phyloP scores from a whole-genome alignment of 75 land plant genomes.

The Sequoiadendron giganteum region DNA sequence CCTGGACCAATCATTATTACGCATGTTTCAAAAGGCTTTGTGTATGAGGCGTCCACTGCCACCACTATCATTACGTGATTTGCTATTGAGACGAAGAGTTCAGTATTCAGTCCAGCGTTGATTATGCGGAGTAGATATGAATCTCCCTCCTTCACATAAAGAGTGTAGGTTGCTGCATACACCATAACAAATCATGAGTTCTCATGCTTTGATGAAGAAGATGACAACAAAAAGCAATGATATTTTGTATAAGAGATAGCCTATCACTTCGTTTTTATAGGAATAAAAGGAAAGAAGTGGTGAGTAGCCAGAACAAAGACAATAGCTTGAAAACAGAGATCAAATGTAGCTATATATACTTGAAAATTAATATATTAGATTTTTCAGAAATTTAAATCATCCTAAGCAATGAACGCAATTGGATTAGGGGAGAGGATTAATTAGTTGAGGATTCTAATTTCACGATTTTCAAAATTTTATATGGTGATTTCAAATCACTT shows the following conservation, averaged over 20 bases:
- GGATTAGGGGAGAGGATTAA: too few relatives aligned
- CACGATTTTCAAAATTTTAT: too few relatives aligned
- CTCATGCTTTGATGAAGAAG: too few relatives aligned
- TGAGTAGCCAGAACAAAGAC: background rate
- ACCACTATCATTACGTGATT: conserved; percentile 44
- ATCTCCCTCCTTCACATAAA: conserved; percentile 9
- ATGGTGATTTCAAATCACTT: too few relatives aligned
- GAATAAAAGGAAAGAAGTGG: background rate
- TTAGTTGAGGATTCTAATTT: too few relatives aligned
- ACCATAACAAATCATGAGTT: background rate
- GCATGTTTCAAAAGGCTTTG: conserved; percentile 46
- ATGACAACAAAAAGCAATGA: background rate
- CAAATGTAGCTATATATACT: background rate
- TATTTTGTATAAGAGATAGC: background rate
- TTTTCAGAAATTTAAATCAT: too few relatives aligned
- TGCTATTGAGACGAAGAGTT: conserved; percentile 26
- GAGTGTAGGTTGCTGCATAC: background rate
- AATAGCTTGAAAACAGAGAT: background rate
- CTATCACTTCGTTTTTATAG: background rate
- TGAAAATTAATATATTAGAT: too few relatives aligned
- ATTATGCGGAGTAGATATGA: conserved; percentile 19
- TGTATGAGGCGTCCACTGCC: conserved; percentile 55
- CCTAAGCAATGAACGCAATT: too few relatives aligned
- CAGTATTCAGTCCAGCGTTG: conserved; percentile 18
- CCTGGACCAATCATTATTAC: conserved; percentile 56